Evolutionary conservation across 2,329 filamentous ascomycete species (phyloP).

Genomic region (Aspergillus amoenus): DNA sequence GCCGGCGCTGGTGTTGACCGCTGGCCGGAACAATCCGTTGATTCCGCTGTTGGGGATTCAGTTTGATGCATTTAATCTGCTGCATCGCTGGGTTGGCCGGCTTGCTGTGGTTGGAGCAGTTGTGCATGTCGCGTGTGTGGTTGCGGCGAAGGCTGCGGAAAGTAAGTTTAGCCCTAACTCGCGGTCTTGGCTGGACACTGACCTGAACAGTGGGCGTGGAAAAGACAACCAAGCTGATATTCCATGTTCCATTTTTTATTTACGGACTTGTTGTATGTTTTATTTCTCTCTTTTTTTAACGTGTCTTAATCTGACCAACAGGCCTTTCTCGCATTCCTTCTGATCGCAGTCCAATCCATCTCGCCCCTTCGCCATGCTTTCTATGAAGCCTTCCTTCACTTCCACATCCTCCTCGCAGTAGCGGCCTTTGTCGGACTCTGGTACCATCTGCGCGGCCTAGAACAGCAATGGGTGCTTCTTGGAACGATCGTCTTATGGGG

Average conservation of each 20-base stretch:
- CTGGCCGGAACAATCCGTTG: slow-evolving; percentile 86
- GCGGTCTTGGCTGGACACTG: background rate
- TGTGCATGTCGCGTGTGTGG: slow-evolving; percentile 57
- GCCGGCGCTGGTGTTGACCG: slow-evolving; percentile 81
- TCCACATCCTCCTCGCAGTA: slow-evolving; percentile 42
- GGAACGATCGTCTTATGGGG: slow-evolving; percentile 35
- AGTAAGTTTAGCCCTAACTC: slow-evolving; percentile 18
- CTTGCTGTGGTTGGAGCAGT: slow-evolving; percentile 67
- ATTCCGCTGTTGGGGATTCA: slow-evolving; percentile 76
- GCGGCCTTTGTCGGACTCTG: slow-evolving; percentile 40
- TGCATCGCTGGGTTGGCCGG: slow-evolving; percentile 79
- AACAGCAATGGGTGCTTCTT: slow-evolving; percentile 31
- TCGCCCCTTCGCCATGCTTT: slow-evolving; percentile 45
- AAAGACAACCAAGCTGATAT: slow-evolving; percentile 25
- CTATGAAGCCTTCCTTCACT: slow-evolving; percentile 46
- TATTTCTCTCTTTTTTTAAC: slow-evolving; percentile 32
- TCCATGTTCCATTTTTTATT: slow-evolving; percentile 29
- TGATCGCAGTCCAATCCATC: slow-evolving; percentile 41
- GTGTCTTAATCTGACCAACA: background rate
- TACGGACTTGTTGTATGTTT: slow-evolving; percentile 31
- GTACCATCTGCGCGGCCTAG: slow-evolving; percentile 33
- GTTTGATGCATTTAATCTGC: slow-evolving; percentile 91
- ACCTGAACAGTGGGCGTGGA: slow-evolving; percentile 53
- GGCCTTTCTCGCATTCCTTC: slow-evolving; percentile 40
- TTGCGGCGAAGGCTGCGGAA: slow-evolving; percentile 21